phyloP scores from a whole-genome alignment of 1,139 yeast genomes.

The Fermentozyma sake region DNA sequence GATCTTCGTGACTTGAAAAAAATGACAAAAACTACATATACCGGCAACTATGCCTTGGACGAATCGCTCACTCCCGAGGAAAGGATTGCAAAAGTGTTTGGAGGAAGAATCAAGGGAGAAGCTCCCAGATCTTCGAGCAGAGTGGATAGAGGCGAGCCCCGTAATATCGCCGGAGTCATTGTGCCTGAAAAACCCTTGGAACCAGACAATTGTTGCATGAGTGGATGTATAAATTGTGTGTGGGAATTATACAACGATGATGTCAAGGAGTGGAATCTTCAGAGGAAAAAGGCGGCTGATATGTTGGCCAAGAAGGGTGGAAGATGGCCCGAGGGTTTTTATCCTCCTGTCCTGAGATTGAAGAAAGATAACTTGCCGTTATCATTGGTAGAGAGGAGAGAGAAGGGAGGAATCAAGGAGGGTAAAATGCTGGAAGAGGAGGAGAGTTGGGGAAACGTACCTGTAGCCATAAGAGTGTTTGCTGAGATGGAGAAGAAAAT shows the following conservation, averaged over 20 bases:
- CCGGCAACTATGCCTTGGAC: slow-evolving; percentile 42
- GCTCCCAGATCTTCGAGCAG: slow-evolving; percentile 49
- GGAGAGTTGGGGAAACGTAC: slow-evolving; percentile 63
- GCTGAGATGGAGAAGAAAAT: slow-evolving; percentile 75
- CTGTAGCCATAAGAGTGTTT: slow-evolving; percentile 73
- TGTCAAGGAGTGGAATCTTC: slow-evolving; percentile 69
- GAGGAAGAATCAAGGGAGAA: slow-evolving; percentile 56
- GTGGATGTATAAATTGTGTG: slow-evolving; percentile 94
- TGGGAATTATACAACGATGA: slow-evolving; percentile 94
- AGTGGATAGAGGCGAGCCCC: slow-evolving; percentile 36
- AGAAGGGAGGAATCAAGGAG: slow-evolving; percentile 3
- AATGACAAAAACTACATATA: slow-evolving; percentile 28
- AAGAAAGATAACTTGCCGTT: slow-evolving; percentile 31
- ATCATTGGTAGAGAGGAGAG: slow-evolving; percentile 14
- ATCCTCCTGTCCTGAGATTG: slow-evolving; percentile 54
- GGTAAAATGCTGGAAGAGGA: slow-evolving; percentile 16
- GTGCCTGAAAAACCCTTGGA: slow-evolving; percentile 82
- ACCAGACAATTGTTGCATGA: slow-evolving; percentile 96
- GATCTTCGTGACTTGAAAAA: slow-evolving; percentile 19
- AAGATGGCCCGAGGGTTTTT: slow-evolving; percentile 77
- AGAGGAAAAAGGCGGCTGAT: slow-evolving; percentile 59
- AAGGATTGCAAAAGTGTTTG: slow-evolving; percentile 49
- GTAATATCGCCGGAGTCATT: slow-evolving; percentile 59
- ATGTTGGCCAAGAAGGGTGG: slow-evolving; percentile 46
- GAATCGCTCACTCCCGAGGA: slow-evolving; percentile 39